phyloP scores from a whole-genome alignment of 139 green algal genomes.

The Coelastrella sp. region DNA sequence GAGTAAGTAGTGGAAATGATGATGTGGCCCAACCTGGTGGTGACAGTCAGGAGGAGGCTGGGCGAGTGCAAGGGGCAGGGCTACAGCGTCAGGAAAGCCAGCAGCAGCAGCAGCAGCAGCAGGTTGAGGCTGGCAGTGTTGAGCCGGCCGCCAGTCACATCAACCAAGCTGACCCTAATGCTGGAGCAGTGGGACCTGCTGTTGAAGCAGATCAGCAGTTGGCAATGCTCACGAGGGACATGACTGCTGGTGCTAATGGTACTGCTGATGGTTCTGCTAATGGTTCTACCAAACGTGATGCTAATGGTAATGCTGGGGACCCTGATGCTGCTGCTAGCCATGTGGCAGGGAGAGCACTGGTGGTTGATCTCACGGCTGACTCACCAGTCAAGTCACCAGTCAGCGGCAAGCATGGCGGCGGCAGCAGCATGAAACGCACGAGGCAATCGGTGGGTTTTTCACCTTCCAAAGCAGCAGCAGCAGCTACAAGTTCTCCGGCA shows the following conservation, averaged over 20 bases:
- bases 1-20: not conserved
- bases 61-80: not conserved
- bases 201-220: not conserved
- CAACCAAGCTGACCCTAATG: not conserved
- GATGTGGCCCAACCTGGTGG: not conserved
- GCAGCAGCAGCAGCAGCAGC: constrained; percentile 35
- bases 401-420: not conserved
- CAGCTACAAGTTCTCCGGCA: not conserved
- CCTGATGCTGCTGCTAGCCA: not conserved
- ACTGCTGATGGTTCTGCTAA: not conserved
- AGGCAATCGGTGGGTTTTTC: not conserved
- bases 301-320: not conserved
- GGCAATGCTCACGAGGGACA: not conserved
- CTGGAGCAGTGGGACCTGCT: not conserved
- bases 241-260: not conserved
- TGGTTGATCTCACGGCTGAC: constrained; percentile 36
- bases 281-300: not conserved
- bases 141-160: not conserved
- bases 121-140: not conserved
- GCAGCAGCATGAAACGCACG: not conserved
- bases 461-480: constrained; percentile 18
- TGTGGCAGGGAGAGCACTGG: too few species aligned
- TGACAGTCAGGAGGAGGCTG: not conserved
- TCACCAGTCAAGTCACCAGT: not conserved
- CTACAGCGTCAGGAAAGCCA: not conserved